Percentiles rank a stretch among this genome's conserved stretches.
phyloP scores from a whole-genome alignment of 306 rosid species.

The Styphnolobium japonicum region DNA sequence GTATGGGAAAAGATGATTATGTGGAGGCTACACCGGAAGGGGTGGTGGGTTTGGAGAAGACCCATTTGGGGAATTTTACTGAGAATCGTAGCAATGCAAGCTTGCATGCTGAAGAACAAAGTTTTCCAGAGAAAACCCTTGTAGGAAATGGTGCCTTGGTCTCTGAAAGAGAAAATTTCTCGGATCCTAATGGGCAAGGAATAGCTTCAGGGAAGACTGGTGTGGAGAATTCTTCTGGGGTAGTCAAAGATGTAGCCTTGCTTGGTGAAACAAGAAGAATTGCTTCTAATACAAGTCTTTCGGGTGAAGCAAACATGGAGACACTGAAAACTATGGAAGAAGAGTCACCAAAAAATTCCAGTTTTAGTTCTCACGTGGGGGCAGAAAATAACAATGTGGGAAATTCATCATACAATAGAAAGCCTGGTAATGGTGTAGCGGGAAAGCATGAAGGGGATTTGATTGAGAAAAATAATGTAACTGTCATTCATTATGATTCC shows the following conservation, averaged over 20 bases:
- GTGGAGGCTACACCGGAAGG: neutral
- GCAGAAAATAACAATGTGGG: constrained; percentile 5
- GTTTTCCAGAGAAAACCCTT: constrained; percentile 12
- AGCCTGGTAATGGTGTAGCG: neutral
- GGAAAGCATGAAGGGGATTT: neutral
- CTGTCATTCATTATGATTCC: neutral
- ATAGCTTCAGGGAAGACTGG: neutral
- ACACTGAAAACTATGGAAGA: neutral
- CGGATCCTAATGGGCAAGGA: neutral
- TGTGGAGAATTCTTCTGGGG: constrained; percentile 10
- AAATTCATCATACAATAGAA: constrained; percentile 2
- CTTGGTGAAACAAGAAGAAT: constrained; percentile 18
- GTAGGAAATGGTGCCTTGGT: neutral
- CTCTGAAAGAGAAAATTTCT: neutral
- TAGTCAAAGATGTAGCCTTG: constrained; percentile 26
- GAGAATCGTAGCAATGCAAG: constrained; percentile 32
- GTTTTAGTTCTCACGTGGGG: neutral
- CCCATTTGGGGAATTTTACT: constrained; percentile 26
- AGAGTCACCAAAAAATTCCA: neutral
- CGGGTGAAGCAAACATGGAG: neutral
- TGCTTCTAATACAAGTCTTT: constrained; percentile 23
- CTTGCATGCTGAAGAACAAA: constrained; percentile 24
- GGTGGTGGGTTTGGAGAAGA: constrained; percentile 15
- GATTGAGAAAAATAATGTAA: neutral
- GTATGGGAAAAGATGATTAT: neutral